A percentile compares a stretch with the other conserved stretches of the same genome.
These are phyloP conservation scores for Fusarium tjaetaba DNA, from an alignment of 2,329 filamentous ascomycete species.

Conservation along the genomic window DNA sequence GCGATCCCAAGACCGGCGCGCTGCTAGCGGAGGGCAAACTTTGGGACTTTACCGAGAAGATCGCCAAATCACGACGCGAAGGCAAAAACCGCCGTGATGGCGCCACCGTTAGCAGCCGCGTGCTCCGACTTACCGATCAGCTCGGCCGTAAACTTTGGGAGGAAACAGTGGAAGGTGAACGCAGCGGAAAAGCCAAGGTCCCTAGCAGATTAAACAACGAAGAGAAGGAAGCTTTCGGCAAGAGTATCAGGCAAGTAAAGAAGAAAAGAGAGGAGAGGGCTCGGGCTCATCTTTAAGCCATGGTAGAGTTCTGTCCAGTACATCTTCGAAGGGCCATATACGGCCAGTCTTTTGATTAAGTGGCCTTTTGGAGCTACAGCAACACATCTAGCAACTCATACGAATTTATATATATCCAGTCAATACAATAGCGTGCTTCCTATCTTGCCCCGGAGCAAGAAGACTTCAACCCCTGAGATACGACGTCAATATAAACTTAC, in stretches of 20 bases:
- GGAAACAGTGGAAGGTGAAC: conserved; percentile 56
- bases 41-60: conserved; percentile 92
- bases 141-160: conserved; percentile 78
- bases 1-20: conserved; percentile 68
- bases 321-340: not conserved
- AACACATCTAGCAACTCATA: not conserved
- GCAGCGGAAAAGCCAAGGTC: conserved; percentile 48
- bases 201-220: conserved; percentile 60
- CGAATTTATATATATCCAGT: conserved; percentile 12
- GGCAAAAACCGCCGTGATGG: conserved; percentile 97
- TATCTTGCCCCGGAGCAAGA: not conserved
- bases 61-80: conserved; percentile 83
- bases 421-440: not conserved
- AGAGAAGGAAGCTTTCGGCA: conserved; percentile 58
- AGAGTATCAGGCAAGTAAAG: conserved; percentile 57
- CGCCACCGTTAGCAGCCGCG: conserved; percentile 84
- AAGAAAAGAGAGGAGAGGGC: conserved; percentile 61
- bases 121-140: conserved; percentile 79
- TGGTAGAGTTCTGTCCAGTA: conserved; percentile 14
- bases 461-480: not conserved
- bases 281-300: conserved; percentile 59
- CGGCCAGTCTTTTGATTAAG: not conserved
- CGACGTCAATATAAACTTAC: not conserved
- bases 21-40: conserved; percentile 78
- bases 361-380: not conserved